Evolutionary conservation across 2,329 filamentous ascomycete species (phyloP), one percentile per base, ranked within the genome.

Genomic region (Colletotrichum noveboracense): DNA sequence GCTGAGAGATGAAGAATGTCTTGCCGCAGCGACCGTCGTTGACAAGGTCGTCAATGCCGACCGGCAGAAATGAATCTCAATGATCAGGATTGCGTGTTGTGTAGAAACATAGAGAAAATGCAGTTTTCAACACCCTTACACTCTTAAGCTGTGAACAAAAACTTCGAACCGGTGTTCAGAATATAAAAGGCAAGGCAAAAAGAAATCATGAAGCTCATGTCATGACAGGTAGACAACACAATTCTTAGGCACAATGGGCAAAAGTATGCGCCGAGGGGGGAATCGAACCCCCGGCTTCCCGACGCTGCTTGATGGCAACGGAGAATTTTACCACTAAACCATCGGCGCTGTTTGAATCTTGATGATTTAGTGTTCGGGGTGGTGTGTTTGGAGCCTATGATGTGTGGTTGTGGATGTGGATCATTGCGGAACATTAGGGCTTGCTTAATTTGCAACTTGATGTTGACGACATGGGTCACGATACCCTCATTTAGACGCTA

Each of bases 241-340:
- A 1, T n/a, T 21, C 43, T 13, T 13, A 9, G 43, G 2, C 6
- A 52, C 30, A 16, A 61, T 18, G 43, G 13, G 62, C 62, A 70
- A 70, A 70, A 28, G 3, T 0, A 12, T 70, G 56, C 67, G 67
- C 67, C 67, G 67, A 70, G 67, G 67, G 67, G 67, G 67, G 67
- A 70, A 70, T 70, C 56, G 67, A 70, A 70, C 67, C 67, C 67
- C 67, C 67, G 67, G 67, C 67, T 70, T 56, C 67, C 67, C 67
- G 67, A 70, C 56, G 56, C 67, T 70, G 67, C 67, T 34, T 43
- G 56, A 62, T 70, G 67, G 67, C 67, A 70, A 70, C 67, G 67
- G 67, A 70, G 67, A 70, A 70, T 70, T 70, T 70, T 70, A 70
- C 67, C 67, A 70, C 67, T 70, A 70, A 70, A 70, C 67, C 67